A percentile compares a stretch with the other conserved stretches of the same genome.
phyloP scores from a whole-genome alignment of 1,139 yeast genomes.

The Geotrichum phurueaensis region DNA sequence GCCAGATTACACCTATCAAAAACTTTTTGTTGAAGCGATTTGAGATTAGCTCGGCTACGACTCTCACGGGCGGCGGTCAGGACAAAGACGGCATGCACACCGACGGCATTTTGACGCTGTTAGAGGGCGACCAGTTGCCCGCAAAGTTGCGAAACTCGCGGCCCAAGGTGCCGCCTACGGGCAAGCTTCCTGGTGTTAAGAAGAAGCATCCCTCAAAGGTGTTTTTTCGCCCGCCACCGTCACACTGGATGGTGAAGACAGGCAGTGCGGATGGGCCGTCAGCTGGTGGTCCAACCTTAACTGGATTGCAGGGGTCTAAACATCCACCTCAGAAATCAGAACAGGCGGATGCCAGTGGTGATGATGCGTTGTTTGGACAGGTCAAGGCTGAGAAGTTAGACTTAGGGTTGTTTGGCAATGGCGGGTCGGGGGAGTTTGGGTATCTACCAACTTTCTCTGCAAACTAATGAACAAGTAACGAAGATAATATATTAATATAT shows the following conservation, averaged over 20 bases:
- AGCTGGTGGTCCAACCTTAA: not conserved
- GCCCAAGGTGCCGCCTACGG: constrained; percentile 89
- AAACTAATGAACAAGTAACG: not conserved
- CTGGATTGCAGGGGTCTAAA: not conserved
- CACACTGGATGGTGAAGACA: constrained; percentile 3
- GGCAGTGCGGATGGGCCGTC: not conserved
- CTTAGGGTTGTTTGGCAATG: constrained; percentile 2
- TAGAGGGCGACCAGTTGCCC: constrained; percentile 80
- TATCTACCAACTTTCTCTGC: not conserved
- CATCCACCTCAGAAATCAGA: not conserved
- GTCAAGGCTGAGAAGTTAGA: not conserved
- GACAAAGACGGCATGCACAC: constrained; percentile 22
- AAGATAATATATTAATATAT: not conserved
- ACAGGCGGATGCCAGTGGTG: not conserved
- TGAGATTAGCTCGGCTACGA: constrained; percentile 25
- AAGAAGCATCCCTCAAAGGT: constrained; percentile 39
- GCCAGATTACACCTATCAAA: constrained; percentile 53
- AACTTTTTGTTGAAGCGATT: constrained; percentile 46
- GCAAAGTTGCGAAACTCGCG: constrained; percentile 72
- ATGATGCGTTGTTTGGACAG: not conserved
- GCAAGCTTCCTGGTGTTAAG: constrained; percentile 69
- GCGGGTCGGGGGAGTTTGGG: not conserved
- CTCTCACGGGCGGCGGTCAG: constrained; percentile 17
- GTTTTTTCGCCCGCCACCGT: constrained; percentile 22
- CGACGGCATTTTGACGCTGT: constrained; percentile 39